Percentiles rank a stretch among this genome's conserved stretches.
phyloP scores from a whole-genome alignment of 305 asterid species.

The Ruellia speciosa region DNA sequence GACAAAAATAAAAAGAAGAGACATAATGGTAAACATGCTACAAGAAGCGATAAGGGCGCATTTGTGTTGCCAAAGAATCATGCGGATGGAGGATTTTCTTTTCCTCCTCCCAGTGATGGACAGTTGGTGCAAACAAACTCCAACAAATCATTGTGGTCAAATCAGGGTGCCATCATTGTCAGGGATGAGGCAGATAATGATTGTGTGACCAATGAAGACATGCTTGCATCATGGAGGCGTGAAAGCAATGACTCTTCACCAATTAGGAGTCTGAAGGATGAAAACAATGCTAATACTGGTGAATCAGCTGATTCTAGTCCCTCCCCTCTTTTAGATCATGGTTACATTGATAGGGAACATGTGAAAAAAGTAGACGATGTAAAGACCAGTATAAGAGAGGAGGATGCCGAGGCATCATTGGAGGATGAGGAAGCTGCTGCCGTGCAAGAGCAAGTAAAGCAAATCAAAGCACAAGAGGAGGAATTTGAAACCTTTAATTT shows the following conservation, averaged over 20 bases:
- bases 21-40: slow-evolving; percentile 37
- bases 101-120: slow-evolving; percentile 86
- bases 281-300: slow-evolving; percentile 31
- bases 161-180: slow-evolving; percentile 36
- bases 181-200: slow-evolving; percentile 48
- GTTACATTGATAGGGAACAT: slow-evolving; percentile 46
- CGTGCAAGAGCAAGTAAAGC: slow-evolving; percentile 95
- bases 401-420: slow-evolving; percentile 49
- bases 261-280: slow-evolving; percentile 63
- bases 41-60: slow-evolving; percentile 38
- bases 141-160: slow-evolving; percentile 59
- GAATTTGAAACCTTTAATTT: slow-evolving; percentile 91
- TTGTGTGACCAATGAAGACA: slow-evolving; percentile 47
- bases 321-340: slow-evolving; percentile 70
- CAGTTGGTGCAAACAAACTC: slow-evolving; percentile 49
- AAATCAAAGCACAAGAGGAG: slow-evolving; percentile 94
- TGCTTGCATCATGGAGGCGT: slow-evolving; percentile 64
- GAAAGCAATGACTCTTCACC: slow-evolving; percentile 68
- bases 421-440: slow-evolving; percentile 98
- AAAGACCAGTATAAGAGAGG: slow-evolving; percentile 45
- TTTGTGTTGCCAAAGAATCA: slow-evolving; percentile 35
- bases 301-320: slow-evolving; percentile 87
- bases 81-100: slow-evolving; percentile 69
- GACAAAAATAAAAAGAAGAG: slow-evolving; percentile 37
- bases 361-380: slow-evolving; percentile 47